phyloP scores from a whole-genome alignment of 768 basidiomycete genomes.

The Tricholoma terreum region DNA sequence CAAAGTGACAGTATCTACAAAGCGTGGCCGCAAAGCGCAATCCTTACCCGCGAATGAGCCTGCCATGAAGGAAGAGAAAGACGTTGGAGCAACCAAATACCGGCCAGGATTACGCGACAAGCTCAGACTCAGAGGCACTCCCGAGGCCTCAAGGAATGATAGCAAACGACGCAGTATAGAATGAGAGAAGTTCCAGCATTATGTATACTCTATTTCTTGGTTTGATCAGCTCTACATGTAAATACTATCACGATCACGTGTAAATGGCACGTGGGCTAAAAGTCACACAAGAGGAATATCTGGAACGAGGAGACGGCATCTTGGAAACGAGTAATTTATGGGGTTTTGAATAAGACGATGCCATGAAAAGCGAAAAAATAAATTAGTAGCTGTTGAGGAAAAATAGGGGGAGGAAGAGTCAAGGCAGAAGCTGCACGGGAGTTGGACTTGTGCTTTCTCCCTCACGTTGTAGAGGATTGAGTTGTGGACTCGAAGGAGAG shows the following conservation, averaged over 20 bases:
- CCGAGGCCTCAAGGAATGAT: constrained; percentile 36
- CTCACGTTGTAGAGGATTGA: neutral
- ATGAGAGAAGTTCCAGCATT: constrained; percentile 9
- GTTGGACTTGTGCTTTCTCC: neutral
- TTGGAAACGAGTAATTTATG: neutral
- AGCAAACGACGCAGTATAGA: constrained; percentile 36
- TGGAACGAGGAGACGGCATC: neutral
- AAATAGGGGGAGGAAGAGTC: neutral
- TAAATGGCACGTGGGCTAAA: constrained; percentile 15
- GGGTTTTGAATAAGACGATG: neutral
- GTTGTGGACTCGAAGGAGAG: neutral
- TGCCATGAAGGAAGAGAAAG: constrained; percentile 6
- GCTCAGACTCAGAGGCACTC: constrained; percentile 33
- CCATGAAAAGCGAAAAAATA: neutral
- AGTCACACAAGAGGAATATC: constrained; percentile 12
- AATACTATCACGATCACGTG: constrained; percentile 23
- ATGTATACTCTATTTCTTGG: constrained; percentile 2
- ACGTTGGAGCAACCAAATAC: constrained; percentile 17
- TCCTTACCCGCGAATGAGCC: neutral
- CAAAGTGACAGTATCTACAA: constrained; percentile 4
- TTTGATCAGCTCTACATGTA: neutral
- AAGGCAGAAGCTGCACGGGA: neutral
- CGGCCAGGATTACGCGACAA: constrained; percentile 32
- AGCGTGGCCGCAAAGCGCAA: neutral
- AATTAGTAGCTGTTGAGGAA: neutral